Evolutionary conservation across 2,329 filamentous ascomycete genomes (phyloP).

Genomic region (Ophioceras dolichostomum): DNA sequence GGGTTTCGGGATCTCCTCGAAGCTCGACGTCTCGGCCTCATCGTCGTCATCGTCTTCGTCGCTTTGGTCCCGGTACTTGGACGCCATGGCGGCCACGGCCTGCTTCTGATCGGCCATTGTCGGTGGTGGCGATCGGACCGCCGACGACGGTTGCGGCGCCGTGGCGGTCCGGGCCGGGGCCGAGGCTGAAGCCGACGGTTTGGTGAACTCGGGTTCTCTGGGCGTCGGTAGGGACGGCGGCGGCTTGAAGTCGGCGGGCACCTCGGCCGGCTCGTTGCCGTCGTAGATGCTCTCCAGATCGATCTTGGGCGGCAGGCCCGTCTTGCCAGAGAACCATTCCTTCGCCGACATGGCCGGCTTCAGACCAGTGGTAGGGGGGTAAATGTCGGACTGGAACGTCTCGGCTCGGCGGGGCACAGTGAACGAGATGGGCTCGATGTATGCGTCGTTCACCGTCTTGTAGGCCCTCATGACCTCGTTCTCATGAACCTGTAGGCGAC

Average conservation of each 20-base stretch:
- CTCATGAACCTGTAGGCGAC: slow-evolving; percentile 72
- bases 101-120: slow-evolving; percentile 75
- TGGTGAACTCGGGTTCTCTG: slow-evolving; percentile 16
- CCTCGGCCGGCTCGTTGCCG: slow-evolving; percentile 66
- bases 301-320: slow-evolving; percentile 77
- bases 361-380: slow-evolving; percentile 68
- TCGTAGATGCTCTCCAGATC: slow-evolving; percentile 89
- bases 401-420: slow-evolving; percentile 89
- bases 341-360: slow-evolving; percentile 68
- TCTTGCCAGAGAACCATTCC: slow-evolving; percentile 84
- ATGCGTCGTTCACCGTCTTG: slow-evolving; percentile 91
- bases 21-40: slow-evolving; percentile 57
- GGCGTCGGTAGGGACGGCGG: slow-evolving; percentile 29
- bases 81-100: slow-evolving; percentile 75
- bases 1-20: slow-evolving; percentile 75
- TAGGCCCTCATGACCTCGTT: slow-evolving; percentile 93
- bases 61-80: slow-evolving; percentile 69
- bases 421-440: slow-evolving; percentile 96
- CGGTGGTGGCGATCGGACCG: slow-evolving; percentile 42
- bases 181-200: slow-evolving; percentile 23
- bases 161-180: slow-evolving; percentile 23
- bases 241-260: slow-evolving; percentile 57
- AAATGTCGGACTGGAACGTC: slow-evolving; percentile 95
- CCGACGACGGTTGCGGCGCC: slow-evolving; percentile 41
- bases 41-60: slow-evolving; percentile 40